A percentile compares a stretch with the other conserved stretches of the same genome.
Conservation (phyloP, 2,329 filamentous ascomycete species). For the Coniella vitis region DNA sequence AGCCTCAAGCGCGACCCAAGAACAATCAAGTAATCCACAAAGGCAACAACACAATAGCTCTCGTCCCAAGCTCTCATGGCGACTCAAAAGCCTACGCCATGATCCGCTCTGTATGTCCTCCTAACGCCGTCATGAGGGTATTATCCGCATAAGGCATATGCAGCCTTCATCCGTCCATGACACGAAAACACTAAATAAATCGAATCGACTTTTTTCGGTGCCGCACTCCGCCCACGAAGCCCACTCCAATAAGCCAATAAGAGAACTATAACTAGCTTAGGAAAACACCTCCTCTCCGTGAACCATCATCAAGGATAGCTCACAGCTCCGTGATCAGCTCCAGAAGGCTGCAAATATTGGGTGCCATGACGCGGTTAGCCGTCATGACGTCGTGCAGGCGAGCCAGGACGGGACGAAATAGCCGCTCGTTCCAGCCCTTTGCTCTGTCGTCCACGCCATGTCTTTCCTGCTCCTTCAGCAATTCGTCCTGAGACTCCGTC, state of each 20-base stretch:
- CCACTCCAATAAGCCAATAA: neutral
- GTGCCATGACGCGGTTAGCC: constrained; percentile 55
- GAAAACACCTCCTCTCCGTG: neutral
- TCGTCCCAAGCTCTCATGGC: neutral
- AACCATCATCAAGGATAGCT: neutral
- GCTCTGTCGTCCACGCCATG: constrained; percentile 37
- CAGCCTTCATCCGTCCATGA: neutral
- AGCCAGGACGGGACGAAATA: constrained; percentile 60
- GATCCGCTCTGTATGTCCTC: neutral
- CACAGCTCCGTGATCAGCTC: constrained; percentile 24
- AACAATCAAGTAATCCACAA: neutral
- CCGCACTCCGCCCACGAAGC: neutral
- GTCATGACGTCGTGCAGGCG: constrained; percentile 63
- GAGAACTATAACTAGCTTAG: neutral
- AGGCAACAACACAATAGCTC: neutral
- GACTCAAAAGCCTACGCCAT: neutral
- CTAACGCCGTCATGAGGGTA: constrained; percentile 6
- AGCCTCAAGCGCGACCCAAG: neutral
- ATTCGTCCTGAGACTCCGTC: constrained; percentile 50
- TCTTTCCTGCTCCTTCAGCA: constrained; percentile 41
- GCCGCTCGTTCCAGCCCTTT: constrained; percentile 55
- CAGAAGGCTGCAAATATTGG: constrained; percentile 27
- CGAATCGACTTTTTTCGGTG: neutral
- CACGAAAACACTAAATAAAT: neutral
- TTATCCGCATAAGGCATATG: neutral